These are phyloP conservation scores for Neurospora sp. DNA, from an alignment of 495 filamentous ascomycete genomes.

Conservation along the genomic window DNA sequence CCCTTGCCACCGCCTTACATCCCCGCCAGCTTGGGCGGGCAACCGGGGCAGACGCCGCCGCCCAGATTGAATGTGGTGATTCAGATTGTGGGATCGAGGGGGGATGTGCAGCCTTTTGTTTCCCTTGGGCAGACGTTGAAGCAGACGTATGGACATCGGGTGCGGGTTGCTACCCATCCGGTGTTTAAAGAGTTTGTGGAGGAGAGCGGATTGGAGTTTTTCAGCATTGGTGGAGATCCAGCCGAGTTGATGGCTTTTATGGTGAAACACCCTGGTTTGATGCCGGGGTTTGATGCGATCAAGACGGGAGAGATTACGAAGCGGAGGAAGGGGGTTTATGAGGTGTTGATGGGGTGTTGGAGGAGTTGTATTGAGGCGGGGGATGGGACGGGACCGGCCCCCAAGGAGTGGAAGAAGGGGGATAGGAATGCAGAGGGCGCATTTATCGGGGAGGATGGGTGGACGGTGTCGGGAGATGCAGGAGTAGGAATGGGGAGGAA, in stretches of 20 bases:
- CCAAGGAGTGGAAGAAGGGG: not conserved
- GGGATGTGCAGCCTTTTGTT: constrained; percentile 71
- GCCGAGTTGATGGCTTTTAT: constrained; percentile 72
- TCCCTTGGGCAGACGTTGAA: constrained; percentile 59
- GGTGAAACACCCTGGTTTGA: constrained; percentile 69
- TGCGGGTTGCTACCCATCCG: constrained; percentile 59
- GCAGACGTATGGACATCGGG: constrained; percentile 57
- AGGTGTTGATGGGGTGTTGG: constrained; percentile 55
- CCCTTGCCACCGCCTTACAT: constrained; percentile 49
- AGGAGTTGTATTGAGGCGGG: constrained; percentile 47
- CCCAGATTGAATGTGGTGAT: constrained; percentile 60
- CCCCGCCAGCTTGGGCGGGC: constrained; percentile 49
- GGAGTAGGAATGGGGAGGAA: constrained; percentile 12
- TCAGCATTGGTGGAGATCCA: constrained; percentile 61
- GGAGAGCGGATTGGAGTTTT: constrained; percentile 58
- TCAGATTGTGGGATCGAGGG: constrained; percentile 67
- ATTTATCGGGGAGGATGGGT: not conserved
- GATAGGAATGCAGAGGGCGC: not conserved
- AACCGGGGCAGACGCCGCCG: constrained; percentile 47
- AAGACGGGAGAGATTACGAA: constrained; percentile 54
- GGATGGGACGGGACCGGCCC: constrained; percentile 19
- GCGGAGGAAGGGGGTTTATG: constrained; percentile 49
- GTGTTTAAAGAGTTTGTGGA: constrained; percentile 60
- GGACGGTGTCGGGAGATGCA: constrained; percentile 2
- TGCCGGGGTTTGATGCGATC: constrained; percentile 53